Evolutionary conservation across 129 eudicot genomes (phyloP).

Genomic region (Tanacetum coccineum): DNA sequence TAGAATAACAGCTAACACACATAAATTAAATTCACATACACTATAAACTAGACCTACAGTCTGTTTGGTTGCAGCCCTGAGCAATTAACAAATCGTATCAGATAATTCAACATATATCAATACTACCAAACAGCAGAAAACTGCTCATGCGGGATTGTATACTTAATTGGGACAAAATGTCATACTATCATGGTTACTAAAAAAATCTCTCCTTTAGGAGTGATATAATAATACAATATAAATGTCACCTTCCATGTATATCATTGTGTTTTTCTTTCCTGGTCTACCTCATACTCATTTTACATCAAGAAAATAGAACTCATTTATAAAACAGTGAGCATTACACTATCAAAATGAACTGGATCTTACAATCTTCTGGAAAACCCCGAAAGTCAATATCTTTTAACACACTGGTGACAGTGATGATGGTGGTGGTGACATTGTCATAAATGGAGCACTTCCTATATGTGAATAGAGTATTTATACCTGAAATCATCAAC

Average conservation of each 20-base stretch:
- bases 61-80: too few relatives aligned
- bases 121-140: too few relatives aligned
- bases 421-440: slow-evolving; percentile 7
- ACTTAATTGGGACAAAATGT: too few relatives aligned
- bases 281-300: slow-evolving; percentile 18
- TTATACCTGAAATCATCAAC: slow-evolving; percentile 13
- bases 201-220: neutral
- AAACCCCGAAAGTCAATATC: slow-evolving; percentile 6
- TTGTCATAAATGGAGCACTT: slow-evolving; percentile 7
- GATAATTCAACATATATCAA: too few relatives aligned
- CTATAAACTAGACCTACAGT: too few relatives aligned
- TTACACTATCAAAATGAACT: slow-evolving; percentile 8
- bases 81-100: too few relatives aligned
- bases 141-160: too few relatives aligned
- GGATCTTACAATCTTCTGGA: slow-evolving; percentile 20
- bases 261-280: slow-evolving; percentile 7
- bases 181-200: neutral
- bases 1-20: too few relatives aligned
- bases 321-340: slow-evolving; percentile 8
- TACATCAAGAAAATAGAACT: slow-evolving; percentile 25
- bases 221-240: slow-evolving; percentile 9
- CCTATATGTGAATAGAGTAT: slow-evolving; percentile 23
- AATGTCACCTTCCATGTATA: slow-evolving; percentile 17
- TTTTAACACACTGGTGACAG: neutral
- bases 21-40: too few relatives aligned